phyloP scores from a whole-genome alignment of 306 rosid genomes.

The Notholithocarpus densiflorus region DNA sequence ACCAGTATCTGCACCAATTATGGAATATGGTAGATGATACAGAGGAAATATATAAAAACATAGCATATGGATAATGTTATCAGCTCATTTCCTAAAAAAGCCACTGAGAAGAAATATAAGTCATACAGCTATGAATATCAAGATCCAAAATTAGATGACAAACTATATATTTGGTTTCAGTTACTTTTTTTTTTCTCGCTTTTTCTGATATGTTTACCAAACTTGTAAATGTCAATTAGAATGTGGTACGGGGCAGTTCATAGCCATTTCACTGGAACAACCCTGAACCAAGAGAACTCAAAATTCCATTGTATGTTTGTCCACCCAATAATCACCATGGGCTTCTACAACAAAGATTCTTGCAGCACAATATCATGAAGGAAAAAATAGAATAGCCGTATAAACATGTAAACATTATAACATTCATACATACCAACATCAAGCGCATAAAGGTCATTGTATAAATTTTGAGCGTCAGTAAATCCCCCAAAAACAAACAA shows the following conservation, averaged over 20 bases:
- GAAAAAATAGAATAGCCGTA: neutral
- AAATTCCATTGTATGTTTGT: neutral
- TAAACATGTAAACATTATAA: neutral
- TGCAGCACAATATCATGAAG: neutral
- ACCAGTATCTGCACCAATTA: conserved; percentile 67
- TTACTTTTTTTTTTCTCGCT: neutral
- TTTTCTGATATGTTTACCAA: neutral
- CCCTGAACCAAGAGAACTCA: conserved; percentile 7
- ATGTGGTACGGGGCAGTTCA: neutral
- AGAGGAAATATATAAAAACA: conserved; percentile 9
- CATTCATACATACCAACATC: conserved; percentile 71
- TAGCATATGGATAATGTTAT: neutral
- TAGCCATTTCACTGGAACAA: neutral
- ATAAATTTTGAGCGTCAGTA: conserved; percentile 88
- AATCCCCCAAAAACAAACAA: conserved; percentile 97
- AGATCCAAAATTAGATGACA: neutral
- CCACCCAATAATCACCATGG: neutral
- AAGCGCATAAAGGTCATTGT: conserved; percentile 79
- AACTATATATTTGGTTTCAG: neutral
- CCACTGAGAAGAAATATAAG: conserved; percentile 1
- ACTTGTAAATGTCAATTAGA: neutral
- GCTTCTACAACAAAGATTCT: neutral
- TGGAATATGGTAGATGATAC: conserved; percentile 20
- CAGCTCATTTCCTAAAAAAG: conserved; percentile 10
- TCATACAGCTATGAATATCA: neutral